Evolutionary conservation across 768 basidiomycete genomes (phyloP).

Genomic region (Suillus tomentosus): DNA sequence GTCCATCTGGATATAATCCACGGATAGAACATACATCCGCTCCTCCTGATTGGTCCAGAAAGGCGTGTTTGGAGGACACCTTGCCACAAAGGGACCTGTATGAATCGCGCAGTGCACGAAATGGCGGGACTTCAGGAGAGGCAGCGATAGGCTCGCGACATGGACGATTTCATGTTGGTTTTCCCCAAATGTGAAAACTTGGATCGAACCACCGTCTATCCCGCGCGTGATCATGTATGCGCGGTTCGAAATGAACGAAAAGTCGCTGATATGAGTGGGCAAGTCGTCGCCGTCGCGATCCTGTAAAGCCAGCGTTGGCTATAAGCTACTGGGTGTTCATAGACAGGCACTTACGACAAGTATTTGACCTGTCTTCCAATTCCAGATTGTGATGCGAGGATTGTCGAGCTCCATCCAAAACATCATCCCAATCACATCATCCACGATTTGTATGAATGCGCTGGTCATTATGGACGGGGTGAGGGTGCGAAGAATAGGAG

Average conservation of each 20-base stretch:
- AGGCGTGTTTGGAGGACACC: slow-evolving; percentile 21
- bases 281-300: slow-evolving; percentile 26
- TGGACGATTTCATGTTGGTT: slow-evolving; percentile 20
- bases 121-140: slow-evolving; percentile 13
- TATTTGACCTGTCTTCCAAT: slow-evolving; percentile 48
- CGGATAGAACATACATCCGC: slow-evolving; percentile 24
- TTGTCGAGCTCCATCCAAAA: slow-evolving; percentile 31
- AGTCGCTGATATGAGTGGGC: slow-evolving; percentile 39
- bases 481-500: slow-evolving; percentile 29
- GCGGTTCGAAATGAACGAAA: slow-evolving; percentile 47
- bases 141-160: slow-evolving; percentile 20
- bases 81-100: slow-evolving; percentile 36
- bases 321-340: not conserved
- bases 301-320: slow-evolving; percentile 25
- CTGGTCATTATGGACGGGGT: slow-evolving; percentile 26
- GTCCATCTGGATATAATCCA: slow-evolving; percentile 24
- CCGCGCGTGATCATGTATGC: slow-evolving; percentile 45
- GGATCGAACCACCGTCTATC: slow-evolving; percentile 38
- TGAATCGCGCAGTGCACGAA: slow-evolving; percentile 31
- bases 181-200: slow-evolving; percentile 42
- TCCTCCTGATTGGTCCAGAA: slow-evolving; percentile 32
- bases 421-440: slow-evolving; percentile 55
- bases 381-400: slow-evolving; percentile 43
- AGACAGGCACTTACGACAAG: slow-evolving; percentile 43
- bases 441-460: slow-evolving; percentile 51